A percentile compares a stretch with the other conserved stretches of the same genome.
Evolutionary conservation across 345 rosid genomes (phyloP).

Genomic region (Cardamine chenopodiifolia): DNA sequence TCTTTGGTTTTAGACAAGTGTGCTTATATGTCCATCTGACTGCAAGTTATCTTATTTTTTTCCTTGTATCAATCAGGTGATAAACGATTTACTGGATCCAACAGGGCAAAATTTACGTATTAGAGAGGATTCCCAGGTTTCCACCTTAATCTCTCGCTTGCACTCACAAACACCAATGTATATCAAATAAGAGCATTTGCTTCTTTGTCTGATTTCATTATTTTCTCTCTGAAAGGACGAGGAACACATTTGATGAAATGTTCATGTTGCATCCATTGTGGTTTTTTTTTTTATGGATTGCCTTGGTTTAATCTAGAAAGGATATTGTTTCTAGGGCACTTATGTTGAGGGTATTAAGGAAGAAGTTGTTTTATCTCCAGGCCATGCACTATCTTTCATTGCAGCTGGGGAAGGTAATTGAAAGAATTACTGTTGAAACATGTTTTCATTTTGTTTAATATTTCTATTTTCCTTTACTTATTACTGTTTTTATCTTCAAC

Average conservation of each 20-base stretch:
- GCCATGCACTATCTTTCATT: constrained; percentile 95
- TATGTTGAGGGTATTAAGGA: constrained; percentile 93
- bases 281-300: constrained; percentile 2
- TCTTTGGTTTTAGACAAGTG: not conserved
- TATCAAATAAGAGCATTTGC: constrained; percentile 10
- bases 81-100: constrained; percentile 84
- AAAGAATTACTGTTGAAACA: not conserved
- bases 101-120: constrained; percentile 79
- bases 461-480: not conserved
- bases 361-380: constrained; percentile 98
- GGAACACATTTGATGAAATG: constrained; percentile 5
- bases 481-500: constrained; percentile 27
- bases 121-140: constrained; percentile 84
- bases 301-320: constrained; percentile 28
- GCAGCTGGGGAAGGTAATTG: constrained; percentile 96
- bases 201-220: constrained; percentile 10
- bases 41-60: constrained; percentile 1
- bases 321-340: constrained; percentile 60
- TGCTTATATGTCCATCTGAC: not conserved
- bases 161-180: not conserved
- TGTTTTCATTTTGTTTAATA: not conserved
- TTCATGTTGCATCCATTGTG: not conserved
- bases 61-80: constrained; percentile 57
- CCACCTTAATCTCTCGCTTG: constrained; percentile 9
- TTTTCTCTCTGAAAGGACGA: constrained; percentile 5